Base-by-base conservation (phyloP, 2,329 filamentous ascomycete genomes). In the Aureobasidium musti region DNA sequence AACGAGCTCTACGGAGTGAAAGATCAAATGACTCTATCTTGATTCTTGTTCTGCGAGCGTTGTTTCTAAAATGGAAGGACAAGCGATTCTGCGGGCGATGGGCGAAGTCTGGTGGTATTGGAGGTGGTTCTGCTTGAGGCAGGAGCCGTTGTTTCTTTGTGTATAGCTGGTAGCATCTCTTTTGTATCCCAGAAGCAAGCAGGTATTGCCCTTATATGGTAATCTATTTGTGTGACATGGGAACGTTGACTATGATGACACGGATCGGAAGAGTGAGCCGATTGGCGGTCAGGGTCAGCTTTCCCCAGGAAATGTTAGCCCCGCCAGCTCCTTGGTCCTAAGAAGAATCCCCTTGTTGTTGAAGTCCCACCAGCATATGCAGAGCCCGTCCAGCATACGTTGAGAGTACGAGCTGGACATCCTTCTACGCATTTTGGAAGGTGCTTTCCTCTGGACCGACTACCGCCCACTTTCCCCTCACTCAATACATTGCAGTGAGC, bases 321-420 rank as follows among this genome's bases (percentile, higher is more conserved):
- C 54, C 37, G n/a, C 56, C 41, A 47, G 28, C 19, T 45, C 13
- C 14, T 6, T 3, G 3, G 23, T 23, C 19, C 26, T 23, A 28
- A 61, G 37, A 61, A 60, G 26, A 41, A 39, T 50, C 21, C 61
- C 33, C 47, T 43, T 28, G 60, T 43, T 28, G 60, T 54, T 64
- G 61, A 45, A 64, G 19, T 64, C 61, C 49, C 61, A 64, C 61
- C 61, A 45, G 49, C 61, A 64, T 45, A 54, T 54, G 61, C 43
- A 41, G 21, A 35, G 33, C 30, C 19, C 41, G 43, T 26, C 10
- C 23, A 61, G 28, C 2, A 26, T n/a, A 19, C 33, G 59, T 63
- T 63, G 45, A 30, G 59, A 21, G 11, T 28, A 19, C 28, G 41
- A 49, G 17, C 17, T 39, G 17, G 5, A 23, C 6, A 35, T 17